phyloP scores from a whole-genome alignment of 2,329 filamentous ascomycete species.

The Sclerotinia nivalis region DNA sequence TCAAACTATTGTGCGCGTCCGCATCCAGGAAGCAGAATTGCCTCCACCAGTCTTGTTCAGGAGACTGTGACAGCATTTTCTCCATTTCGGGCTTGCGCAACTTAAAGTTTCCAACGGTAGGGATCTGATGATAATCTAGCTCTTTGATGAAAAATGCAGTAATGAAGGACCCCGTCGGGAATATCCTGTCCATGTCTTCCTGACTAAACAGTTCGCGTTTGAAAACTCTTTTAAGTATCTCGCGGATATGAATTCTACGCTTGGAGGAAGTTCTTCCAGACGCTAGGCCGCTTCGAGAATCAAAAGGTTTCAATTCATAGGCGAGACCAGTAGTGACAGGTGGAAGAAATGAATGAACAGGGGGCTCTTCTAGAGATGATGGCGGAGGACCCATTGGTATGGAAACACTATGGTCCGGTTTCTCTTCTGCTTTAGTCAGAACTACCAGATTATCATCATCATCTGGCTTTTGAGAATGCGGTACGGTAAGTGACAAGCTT shows the following conservation, averaged over 20 bases:
- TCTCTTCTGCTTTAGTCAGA: too few relatives aligned
- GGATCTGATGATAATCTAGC: background rate
- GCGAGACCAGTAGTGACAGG: too few relatives aligned
- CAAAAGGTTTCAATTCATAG: background rate
- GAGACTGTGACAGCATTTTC: background rate
- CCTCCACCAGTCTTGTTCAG: background rate
- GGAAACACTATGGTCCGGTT: too few relatives aligned
- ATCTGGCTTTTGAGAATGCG: too few relatives aligned
- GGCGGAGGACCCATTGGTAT: too few relatives aligned
- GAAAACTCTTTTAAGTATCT: background rate
- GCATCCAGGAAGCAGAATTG: slow-evolving; percentile 6
- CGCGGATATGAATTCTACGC: background rate
- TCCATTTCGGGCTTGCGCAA: background rate
- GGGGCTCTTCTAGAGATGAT: too few relatives aligned
- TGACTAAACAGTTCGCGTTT: background rate
- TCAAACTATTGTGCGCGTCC: background rate
- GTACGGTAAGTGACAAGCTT: too few relatives aligned
- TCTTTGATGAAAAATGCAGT: slow-evolving; percentile 3
- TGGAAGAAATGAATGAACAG: too few relatives aligned
- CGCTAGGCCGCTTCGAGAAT: background rate
- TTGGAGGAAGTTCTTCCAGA: background rate
- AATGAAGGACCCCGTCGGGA: background rate
- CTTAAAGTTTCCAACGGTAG: background rate
- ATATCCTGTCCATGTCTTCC: background rate
- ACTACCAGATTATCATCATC: too few relatives aligned